Evolutionary conservation across 495 filamentous ascomycete genomes (phyloP).

Genomic region (Lasiosphaeria miniovina): DNA sequence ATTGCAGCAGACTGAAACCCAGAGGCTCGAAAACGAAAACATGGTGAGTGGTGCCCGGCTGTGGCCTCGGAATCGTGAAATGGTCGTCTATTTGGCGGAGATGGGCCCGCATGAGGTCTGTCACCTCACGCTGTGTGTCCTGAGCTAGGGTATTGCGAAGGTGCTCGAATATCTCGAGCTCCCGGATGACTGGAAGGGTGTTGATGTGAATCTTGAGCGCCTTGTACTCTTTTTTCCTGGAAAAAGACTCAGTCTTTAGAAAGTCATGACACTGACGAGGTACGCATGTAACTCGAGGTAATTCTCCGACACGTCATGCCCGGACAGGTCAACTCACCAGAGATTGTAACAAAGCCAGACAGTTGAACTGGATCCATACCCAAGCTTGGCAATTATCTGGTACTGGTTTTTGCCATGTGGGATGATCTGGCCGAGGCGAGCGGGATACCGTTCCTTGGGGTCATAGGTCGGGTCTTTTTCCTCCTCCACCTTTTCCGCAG

Average conservation of each 20-base stretch:
- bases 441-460: slow-evolving; percentile 40
- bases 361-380: slow-evolving; percentile 44
- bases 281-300: not conserved
- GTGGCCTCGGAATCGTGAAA: not conserved
- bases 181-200: no score
- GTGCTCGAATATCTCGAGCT: no score
- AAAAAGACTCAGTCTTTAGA: not conserved
- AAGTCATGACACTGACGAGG: not conserved
- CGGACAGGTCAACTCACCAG: not conserved
- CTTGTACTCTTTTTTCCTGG: no score
- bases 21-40: not conserved
- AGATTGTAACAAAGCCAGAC: slow-evolving; percentile 49
- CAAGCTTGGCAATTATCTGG: slow-evolving; percentile 44
- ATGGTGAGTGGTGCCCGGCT: not conserved
- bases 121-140: no score
- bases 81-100: not conserved
- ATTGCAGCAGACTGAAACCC: not conserved
- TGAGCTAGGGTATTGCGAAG: no score
- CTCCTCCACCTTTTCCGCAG: slow-evolving; percentile 32
- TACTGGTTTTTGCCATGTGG: slow-evolving; percentile 26
- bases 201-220: no score
- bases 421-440: slow-evolving; percentile 40
- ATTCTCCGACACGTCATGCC: not conserved
- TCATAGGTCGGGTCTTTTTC: slow-evolving; percentile 37
- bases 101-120: no score